Evolutionary conservation across 2,329 filamentous ascomycete genomes (phyloP), one percentile per base, ranked within the genome.

Genomic region (Fusarium floridanum): DNA sequence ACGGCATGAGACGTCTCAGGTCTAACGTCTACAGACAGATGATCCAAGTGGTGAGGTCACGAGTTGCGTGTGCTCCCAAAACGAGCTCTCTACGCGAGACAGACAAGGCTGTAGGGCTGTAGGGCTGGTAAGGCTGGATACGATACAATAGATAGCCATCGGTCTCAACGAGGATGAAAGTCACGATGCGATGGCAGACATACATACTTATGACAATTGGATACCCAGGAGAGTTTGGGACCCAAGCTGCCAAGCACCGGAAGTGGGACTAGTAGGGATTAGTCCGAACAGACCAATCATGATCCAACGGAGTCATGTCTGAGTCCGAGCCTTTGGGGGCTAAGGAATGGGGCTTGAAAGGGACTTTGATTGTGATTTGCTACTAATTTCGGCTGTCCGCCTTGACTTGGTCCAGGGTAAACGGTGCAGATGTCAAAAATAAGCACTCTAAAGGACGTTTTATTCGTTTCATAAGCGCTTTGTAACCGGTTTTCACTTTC

Each of bases 241-340:
- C 14, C 10, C 32, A 17, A 32, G 29, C 29, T 32, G 29, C 29
- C 29, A 32, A 37, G 34, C 8, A 22, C 36, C 22, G 6, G 24
- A 37, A 37, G 56, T 59, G 56, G 56, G 56, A 20, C 56, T 2
- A 6, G 36, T 16, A 59, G 16, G 56, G 56, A 59, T 59, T 39
- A 59, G 56, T 59, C 56, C 56, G 56, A 59, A 24, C 56, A 59
- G 56, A 36, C 56, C 34, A 59, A 59, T 59, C 16, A 41, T 8
- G 10, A 2, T 17, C 11, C 5, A 10, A 27, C 22, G 56, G 56
- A 11, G 34, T 16, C 14, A n/a, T n/a, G 6, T 11, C 5, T 59
- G 16, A 39, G 22, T 37, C 36, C 36, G 34, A 59, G 20, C 55
- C 34, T n/a, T 37, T 39, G 55, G 55, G 34, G 55, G 55, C 55